A percentile compares a stretch with the other conserved stretches of the same genome.
Conservation (phyloP, 2,329 filamentous ascomycete genomes). For the Cladosporium sp. region DNA sequence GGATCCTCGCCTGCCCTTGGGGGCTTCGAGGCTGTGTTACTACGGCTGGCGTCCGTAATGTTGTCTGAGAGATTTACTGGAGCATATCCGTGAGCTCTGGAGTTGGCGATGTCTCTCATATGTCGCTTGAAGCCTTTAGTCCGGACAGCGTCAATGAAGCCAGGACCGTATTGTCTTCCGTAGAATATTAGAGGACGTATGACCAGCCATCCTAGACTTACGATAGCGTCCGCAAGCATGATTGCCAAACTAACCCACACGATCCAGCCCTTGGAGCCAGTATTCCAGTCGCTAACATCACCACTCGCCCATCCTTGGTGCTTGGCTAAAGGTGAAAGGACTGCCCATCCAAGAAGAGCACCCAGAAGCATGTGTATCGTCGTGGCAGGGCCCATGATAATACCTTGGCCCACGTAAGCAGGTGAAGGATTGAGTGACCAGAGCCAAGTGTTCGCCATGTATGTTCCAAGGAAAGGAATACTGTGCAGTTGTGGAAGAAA, state of each 20-base stretch:
- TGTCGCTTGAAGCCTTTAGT: conserved; percentile 27
- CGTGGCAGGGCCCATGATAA: conserved; percentile 96
- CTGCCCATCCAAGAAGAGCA: conserved; percentile 80
- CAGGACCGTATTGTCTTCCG: conserved; percentile 34
- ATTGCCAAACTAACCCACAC: conserved; percentile 94
- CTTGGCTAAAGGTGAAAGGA: conserved; percentile 86
- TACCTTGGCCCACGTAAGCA: conserved; percentile 95
- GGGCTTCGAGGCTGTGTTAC: conserved; percentile 14
- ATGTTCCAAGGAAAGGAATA: conserved; percentile 75
- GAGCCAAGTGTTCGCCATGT: conserved; percentile 73
- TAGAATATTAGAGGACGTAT: conserved; percentile 55
- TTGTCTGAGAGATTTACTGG: conserved; percentile 26
- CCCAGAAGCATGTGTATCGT: conserved; percentile 94
- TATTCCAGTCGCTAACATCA: conserved; percentile 79
- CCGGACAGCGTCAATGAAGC: conserved; percentile 23
- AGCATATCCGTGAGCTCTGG: conserved; percentile 34
- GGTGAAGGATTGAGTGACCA: conserved; percentile 96
- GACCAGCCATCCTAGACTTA: conserved; percentile 77
- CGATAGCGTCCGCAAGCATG: conserved; percentile 88
- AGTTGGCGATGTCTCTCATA: conserved; percentile 28
- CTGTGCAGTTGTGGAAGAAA: conserved; percentile 81
- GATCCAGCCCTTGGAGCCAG: conserved; percentile 95
- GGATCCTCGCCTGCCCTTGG: background rate
- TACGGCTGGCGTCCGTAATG: conserved; percentile 11
- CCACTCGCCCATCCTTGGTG: conserved; percentile 82